Conservation (phyloP, 2,329 filamentous ascomycete genomes). For the Pleoardoris graminearum region DNA sequence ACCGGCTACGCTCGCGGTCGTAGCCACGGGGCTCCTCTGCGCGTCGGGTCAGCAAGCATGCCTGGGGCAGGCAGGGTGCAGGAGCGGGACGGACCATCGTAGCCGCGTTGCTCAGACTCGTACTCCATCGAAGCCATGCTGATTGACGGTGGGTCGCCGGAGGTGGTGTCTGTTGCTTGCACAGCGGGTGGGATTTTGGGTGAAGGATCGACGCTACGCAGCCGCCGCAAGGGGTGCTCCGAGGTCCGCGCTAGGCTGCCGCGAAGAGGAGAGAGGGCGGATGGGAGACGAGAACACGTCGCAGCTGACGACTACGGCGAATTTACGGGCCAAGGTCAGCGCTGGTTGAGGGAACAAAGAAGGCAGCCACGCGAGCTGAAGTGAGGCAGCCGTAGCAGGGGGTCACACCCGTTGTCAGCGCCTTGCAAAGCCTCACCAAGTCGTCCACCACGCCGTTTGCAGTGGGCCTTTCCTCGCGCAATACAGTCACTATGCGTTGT, state of each 20-base stretch:
- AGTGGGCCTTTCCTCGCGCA: background rate
- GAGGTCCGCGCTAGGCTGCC: conserved; percentile 18
- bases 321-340: conserved; percentile 1
- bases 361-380: conserved; percentile 15
- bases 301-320: conserved; percentile 3
- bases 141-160: conserved; percentile 26
- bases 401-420: background rate
- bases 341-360: conserved; percentile 16
- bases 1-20: conserved; percentile 68
- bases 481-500: background rate
- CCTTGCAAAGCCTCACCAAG: background rate
- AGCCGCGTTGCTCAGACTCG: conserved; percentile 67
- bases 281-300: conserved; percentile 1
- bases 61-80: conserved; percentile 11
- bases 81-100: conserved; percentile 60
- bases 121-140: conserved; percentile 62
- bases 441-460: background rate
- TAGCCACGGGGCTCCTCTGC: conserved; percentile 63
- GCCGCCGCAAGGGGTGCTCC: conserved; percentile 17
- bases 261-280: background rate
- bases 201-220: conserved; percentile 35
- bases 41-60: conserved; percentile 30
- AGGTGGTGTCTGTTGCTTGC: conserved; percentile 23
- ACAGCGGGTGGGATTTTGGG: conserved; percentile 36
- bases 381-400: conserved; percentile 16